Conservation (phyloP, 805 yeast genomes). For the Candida orba region DNA sequence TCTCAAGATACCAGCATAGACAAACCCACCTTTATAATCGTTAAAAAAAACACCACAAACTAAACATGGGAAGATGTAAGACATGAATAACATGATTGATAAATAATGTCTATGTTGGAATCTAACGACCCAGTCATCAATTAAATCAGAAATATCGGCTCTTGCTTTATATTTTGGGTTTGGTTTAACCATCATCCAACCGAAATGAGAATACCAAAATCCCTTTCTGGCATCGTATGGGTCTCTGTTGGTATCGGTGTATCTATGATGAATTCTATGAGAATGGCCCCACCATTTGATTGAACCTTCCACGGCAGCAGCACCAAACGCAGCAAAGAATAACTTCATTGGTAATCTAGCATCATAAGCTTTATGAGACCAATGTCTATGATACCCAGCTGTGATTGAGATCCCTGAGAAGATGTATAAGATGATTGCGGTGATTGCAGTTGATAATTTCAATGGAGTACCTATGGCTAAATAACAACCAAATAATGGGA, state of each 20-base stretch:
- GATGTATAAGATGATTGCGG: conserved; percentile 41
- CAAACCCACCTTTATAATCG: conserved; percentile 65
- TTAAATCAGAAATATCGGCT: conserved; percentile 56
- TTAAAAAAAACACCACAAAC: conserved; percentile 48
- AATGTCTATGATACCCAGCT: conserved; percentile 78
- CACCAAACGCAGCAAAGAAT: conserved; percentile 71
- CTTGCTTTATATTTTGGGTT: conserved; percentile 72
- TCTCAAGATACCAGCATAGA: conserved; percentile 69
- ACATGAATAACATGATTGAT: conserved; percentile 50
- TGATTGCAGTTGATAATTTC: conserved; percentile 22
- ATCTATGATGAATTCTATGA: conserved; percentile 82
- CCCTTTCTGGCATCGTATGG: conserved; percentile 84
- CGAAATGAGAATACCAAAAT: conserved; percentile 78
- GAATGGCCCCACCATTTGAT: conserved; percentile 87
- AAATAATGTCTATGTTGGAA: conserved; percentile 78
- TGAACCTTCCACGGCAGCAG: conserved; percentile 79
- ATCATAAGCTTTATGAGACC: conserved; percentile 68
- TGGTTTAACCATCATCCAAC: conserved; percentile 79
- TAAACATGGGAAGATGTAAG: conserved; percentile 55
- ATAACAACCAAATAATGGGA: conserved; percentile 51
- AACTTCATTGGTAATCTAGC: conserved; percentile 55
- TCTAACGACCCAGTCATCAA: conserved; percentile 71
- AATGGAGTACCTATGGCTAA: conserved; percentile 41
- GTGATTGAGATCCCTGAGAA: conserved; percentile 71
- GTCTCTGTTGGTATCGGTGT: conserved; percentile 76